Base-by-base conservation (phyloP, 2,329 filamentous ascomycete genomes). In the Sporothrix pseudoabietina region DNA sequence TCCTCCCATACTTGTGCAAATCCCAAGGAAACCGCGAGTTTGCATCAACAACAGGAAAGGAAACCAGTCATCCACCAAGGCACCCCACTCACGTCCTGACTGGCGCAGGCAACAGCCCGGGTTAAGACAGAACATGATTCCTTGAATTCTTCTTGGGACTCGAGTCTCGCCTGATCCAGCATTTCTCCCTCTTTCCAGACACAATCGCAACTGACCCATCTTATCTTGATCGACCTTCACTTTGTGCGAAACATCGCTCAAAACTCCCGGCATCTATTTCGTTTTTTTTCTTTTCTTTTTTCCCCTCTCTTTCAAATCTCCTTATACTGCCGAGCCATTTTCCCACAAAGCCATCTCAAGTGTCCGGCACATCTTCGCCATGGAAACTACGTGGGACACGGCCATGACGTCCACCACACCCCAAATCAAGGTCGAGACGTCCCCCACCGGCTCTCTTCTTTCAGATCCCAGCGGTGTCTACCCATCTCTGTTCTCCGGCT, bases 381-480 rank as follows among this genome's bases (percentile, higher is more conserved):
- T 72, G 71, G 61, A 68, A 8, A n/a, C 49, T 41, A 54, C 54
- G 4, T 72, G 70, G 70, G 65, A 72, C 19, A n/a, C 69, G 7
- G 16, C 61, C 6, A 32, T 61, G 2, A 26, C 73, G n/a, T 52
- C 81, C 68, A 77, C 78, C 16, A 82, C 84, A 73, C 83, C 85
- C 52, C 78, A 82, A 74, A 78, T 85, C 79, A 88, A 88, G 80
- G 83, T 87, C 76, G 86, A 88, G 80, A 78, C 82, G 74, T 88
- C 86, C 55, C 86, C 86, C 2, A 81, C 84, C 79, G 87, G 88
- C 79, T 88, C 86, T 5, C 82, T 87, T 61, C 79, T 88, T 52
- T 88, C 87, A 2, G 81, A 83, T 0, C 85, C 86, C 2, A 65
- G 22, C 47, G 63, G 71, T 10, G 30, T 41, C 19, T 74, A 65